phyloP scores from a whole-genome alignment of 345 rosid genomes.

The Syzygium aromaticum region DNA sequence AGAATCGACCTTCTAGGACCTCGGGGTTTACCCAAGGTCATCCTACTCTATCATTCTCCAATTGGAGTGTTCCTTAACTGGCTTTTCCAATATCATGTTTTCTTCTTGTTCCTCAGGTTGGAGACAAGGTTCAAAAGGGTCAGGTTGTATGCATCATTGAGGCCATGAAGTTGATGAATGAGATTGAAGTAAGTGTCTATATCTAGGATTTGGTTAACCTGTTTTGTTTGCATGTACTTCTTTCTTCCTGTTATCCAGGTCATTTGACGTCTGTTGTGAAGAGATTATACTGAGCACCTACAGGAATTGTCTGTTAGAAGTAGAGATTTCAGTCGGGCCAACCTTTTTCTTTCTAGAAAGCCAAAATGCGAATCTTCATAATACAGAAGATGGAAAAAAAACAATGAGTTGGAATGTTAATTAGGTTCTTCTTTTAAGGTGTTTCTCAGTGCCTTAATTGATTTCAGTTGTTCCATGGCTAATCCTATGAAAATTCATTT shows the following conservation, averaged over 20 bases:
- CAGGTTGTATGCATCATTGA: constrained; percentile 8
- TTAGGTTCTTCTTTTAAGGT: background rate
- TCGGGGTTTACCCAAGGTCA: background rate
- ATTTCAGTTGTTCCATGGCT: background rate
- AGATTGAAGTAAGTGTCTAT: background rate
- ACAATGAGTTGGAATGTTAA: background rate
- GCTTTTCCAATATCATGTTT: background rate
- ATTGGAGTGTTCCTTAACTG: background rate
- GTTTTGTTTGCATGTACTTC: background rate
- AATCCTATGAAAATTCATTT: background rate
- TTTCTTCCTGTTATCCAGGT: background rate
- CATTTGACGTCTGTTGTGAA: background rate
- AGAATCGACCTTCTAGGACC: background rate
- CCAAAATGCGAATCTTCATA: background rate
- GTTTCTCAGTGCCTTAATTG: background rate
- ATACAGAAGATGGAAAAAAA: background rate
- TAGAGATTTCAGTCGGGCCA: background rate
- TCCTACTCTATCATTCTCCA: background rate
- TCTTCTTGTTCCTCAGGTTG: background rate
- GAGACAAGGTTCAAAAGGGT: constrained; percentile 11
- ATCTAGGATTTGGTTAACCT: background rate
- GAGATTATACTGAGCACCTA: background rate
- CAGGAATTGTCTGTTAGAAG: background rate
- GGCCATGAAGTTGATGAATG: constrained; percentile 10
- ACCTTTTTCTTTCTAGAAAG: background rate